A percentile compares a stretch with the other conserved stretches of the same genome.
Conservation (phyloP, 345 rosid genomes). For the Linum usitatissimum region DNA sequence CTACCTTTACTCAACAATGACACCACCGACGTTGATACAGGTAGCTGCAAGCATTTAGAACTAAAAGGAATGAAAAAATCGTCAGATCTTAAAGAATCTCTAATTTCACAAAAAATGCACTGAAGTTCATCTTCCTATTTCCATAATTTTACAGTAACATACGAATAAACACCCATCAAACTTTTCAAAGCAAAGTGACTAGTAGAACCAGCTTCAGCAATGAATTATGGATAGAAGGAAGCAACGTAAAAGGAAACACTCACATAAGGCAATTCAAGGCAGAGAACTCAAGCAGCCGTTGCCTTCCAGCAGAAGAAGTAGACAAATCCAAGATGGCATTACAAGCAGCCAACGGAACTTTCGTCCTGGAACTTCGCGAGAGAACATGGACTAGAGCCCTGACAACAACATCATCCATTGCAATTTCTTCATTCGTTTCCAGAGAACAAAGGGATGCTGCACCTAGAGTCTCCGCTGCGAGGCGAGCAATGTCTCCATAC, state of each 20-base stretch:
- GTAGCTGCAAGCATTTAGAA: slow-evolving; percentile 33
- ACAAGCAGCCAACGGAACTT: slow-evolving; percentile 30
- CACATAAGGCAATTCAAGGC: slow-evolving; percentile 37
- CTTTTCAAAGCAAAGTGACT: background rate
- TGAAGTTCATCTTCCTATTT: background rate
- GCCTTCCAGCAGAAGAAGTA: slow-evolving; percentile 33
- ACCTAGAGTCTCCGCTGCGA: slow-evolving; percentile 33
- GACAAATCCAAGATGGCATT: slow-evolving; percentile 42
- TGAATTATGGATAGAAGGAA: background rate
- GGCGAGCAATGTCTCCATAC: slow-evolving; percentile 19
- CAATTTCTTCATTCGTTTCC: slow-evolving; percentile 31
- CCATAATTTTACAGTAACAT: background rate
- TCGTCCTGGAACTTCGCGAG: slow-evolving; percentile 9
- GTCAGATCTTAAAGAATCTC: background rate
- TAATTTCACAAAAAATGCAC: no score
- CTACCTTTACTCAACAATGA: slow-evolving; percentile 18
- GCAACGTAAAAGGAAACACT: slow-evolving; percentile 10
- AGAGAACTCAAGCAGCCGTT: slow-evolving; percentile 26
- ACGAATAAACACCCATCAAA: no score
- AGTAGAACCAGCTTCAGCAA: background rate
- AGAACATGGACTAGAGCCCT: slow-evolving; percentile 23
- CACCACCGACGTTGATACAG: slow-evolving; percentile 15
- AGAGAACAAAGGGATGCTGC: slow-evolving; percentile 28
- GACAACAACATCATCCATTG: slow-evolving; percentile 28
- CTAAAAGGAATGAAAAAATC: slow-evolving; percentile 24